Evolutionary conservation across 768 basidiomycete genomes (phyloP), one percentile per base, ranked within the genome.

Genomic region (Scleroderma bovista): DNA sequence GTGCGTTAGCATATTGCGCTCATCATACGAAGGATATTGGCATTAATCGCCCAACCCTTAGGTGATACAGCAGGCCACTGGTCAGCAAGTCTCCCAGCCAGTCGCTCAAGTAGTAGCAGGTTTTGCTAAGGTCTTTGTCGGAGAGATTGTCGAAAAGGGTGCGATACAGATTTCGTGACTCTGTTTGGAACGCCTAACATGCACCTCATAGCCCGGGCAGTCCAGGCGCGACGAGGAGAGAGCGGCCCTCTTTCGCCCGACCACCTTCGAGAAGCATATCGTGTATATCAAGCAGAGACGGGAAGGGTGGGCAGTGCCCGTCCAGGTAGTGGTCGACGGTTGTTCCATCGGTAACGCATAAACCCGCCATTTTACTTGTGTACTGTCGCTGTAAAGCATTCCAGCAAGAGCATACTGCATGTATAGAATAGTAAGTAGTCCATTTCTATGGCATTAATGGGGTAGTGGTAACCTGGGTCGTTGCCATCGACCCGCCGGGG

Each of bases 61-160:
- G 89, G 81, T 92, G 29, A 87, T 95, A 54, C 89, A 91, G 60
- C 87, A 91, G 66, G 78, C 80, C 1, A 72, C 84, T 0, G 84
- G 84, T 15, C 85, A 90, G 51, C 87, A 91, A 58, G 88, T 89
- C 6, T 90, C 90, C 3, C 83, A 85, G 58, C 88, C 89, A 3
- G 87, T 94, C 5, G 86, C 92, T 2, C 91, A 93, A 54, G 81
- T 93, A 39, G 86, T 94, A 2, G 90, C 91, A 6, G 93, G 93
- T 53, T 87, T 95, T 50, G 78, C 80, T 13, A 95, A 94, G 61
- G 90, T 95, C 0, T 95, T 93, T 52, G 90, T 95, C 3, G 93
- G 93, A 3, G 92, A 94, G 65, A 88, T 95, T 6, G 79, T 93
- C 16, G 92, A 93, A 62, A 88, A 86, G 69, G 91, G 91, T 89